These are phyloP conservation scores for Candida labiduridarum DNA, from an alignment of 1,139 yeast species.

Conservation along the genomic window DNA sequence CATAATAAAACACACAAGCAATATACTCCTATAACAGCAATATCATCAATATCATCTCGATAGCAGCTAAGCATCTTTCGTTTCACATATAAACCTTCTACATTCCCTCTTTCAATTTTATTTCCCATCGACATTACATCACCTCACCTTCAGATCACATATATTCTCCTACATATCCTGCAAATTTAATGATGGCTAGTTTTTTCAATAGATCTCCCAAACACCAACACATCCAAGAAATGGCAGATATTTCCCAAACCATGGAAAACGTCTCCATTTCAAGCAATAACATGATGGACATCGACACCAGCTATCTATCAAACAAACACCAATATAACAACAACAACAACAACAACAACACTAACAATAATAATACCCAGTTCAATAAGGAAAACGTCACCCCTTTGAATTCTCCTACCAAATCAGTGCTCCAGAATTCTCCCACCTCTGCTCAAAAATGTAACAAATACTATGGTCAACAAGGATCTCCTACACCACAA, in stretches of 20 bases:
- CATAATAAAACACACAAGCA: too few relatives aligned
- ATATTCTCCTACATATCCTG: neutral
- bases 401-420: constrained; percentile 44
- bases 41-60: neutral
- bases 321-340: constrained; percentile 12
- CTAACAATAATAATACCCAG: constrained; percentile 15
- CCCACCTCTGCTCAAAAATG: constrained; percentile 21
- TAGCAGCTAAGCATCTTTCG: neutral
- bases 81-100: neutral
- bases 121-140: neutral
- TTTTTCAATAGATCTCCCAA: constrained; percentile 29
- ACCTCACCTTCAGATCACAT: neutral
- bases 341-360: constrained; percentile 9
- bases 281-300: constrained; percentile 45
- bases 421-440: constrained; percentile 40
- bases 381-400: constrained; percentile 50
- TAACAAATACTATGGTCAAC: constrained; percentile 6
- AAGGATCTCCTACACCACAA: constrained; percentile 8
- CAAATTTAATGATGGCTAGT: constrained; percentile 19
- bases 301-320: constrained; percentile 36
- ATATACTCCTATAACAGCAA: too few relatives aligned
- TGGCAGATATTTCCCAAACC: constrained; percentile 42
- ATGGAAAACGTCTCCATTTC: constrained; percentile 48
- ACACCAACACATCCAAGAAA: constrained; percentile 18
- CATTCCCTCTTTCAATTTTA: neutral